Percentiles rank a stretch among this genome's conserved stretches.
phyloP scores from a whole-genome alignment of 2,329 filamentous ascomycete species.

The Fusarium hainanense region DNA sequence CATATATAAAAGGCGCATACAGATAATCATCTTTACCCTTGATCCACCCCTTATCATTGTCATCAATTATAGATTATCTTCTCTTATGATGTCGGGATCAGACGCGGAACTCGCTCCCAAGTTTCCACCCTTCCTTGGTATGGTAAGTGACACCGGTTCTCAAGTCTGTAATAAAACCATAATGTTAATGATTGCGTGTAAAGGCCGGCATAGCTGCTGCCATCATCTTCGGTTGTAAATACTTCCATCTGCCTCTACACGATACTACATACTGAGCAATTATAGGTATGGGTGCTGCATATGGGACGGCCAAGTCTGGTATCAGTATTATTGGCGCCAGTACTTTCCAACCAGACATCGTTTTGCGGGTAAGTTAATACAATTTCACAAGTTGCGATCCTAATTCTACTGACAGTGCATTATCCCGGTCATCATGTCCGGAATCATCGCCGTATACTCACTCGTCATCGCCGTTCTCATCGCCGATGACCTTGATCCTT shows the following conservation, averaged over 20 bases:
- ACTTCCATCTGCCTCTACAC: slow-evolving; percentile 19
- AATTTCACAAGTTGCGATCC: too few species aligned
- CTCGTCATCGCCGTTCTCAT: slow-evolving; percentile 99
- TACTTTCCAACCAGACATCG: slow-evolving; percentile 82
- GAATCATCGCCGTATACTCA: slow-evolving; percentile 98
- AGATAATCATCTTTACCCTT: not conserved
- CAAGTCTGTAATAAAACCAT: slow-evolving; percentile 14
- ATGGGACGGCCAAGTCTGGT: slow-evolving; percentile 88
- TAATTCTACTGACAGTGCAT: slow-evolving; percentile 76
- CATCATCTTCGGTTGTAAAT: slow-evolving; percentile 86
- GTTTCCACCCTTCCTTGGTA: slow-evolving; percentile 89
- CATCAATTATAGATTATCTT: not conserved
- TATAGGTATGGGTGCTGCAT: slow-evolving; percentile 77
- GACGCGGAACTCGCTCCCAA: slow-evolving; percentile 73
- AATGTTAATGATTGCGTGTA: slow-evolving; percentile 40
- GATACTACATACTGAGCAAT: slow-evolving; percentile 35
- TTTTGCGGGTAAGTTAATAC: slow-evolving; percentile 89
- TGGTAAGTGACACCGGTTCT: slow-evolving; percentile 67
- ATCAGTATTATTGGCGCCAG: slow-evolving; percentile 89
- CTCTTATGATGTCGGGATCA: not conserved
- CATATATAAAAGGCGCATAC: not conserved
- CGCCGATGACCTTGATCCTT: slow-evolving; percentile 85
- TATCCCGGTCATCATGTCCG: slow-evolving; percentile 96
- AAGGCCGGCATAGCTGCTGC: slow-evolving; percentile 82
- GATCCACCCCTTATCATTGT: not conserved